Conservation (phyloP, 179 eudicot species). For the Amaranthus tricolor region DNA sequence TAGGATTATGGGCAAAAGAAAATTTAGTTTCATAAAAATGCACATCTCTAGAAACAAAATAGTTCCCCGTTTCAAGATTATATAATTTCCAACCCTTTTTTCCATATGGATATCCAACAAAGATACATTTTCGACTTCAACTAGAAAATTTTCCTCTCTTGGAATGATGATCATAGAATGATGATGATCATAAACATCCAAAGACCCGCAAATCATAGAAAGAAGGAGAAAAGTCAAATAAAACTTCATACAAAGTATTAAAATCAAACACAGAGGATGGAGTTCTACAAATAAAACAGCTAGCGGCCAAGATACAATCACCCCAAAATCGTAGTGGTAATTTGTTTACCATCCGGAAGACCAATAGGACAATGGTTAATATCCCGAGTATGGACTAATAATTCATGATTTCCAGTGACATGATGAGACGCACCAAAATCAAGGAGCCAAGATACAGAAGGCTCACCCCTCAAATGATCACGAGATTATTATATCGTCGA, state of each 20-base stretch:
- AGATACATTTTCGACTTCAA: not conserved
- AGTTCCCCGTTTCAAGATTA: not conserved
- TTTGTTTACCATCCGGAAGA: no score
- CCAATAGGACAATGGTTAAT: no score
- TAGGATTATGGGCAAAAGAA: not conserved
- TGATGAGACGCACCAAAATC: no score
- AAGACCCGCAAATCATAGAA: not conserved
- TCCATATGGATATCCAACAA: not conserved
- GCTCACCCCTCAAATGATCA: no score
- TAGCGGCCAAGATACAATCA: not conserved
- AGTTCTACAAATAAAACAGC: not conserved
- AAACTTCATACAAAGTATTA: not conserved
- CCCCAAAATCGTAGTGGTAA: no score
- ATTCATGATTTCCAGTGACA: no score
- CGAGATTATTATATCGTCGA: no score
- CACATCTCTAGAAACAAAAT: not conserved
- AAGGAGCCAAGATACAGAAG: no score
- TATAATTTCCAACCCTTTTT: not conserved
- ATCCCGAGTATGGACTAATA: no score
- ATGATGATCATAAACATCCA: not conserved
- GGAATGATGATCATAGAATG: not conserved
- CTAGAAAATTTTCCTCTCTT: not conserved
- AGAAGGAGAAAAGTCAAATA: not conserved
- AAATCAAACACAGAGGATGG: not conserved
- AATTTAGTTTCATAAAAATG: not conserved